Percentiles rank a stretch among this genome's conserved stretches.
Conservation (phyloP, 257 asterid genomes). For the Solanum paucissectum region DNA sequence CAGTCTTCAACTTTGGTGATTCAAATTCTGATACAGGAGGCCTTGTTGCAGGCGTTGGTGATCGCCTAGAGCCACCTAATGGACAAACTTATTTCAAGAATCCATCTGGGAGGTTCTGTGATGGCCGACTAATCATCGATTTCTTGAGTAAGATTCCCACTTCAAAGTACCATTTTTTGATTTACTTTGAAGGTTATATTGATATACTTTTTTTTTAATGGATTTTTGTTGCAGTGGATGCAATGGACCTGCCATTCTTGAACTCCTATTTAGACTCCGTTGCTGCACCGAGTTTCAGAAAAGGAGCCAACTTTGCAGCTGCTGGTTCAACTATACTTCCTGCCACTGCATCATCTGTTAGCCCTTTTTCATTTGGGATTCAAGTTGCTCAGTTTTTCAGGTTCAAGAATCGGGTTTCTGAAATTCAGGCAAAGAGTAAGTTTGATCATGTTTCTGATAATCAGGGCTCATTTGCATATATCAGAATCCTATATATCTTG, state of each 20-base stretch:
- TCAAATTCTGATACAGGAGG: conserved; percentile 92
- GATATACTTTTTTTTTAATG: neutral
- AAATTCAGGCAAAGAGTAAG: conserved; percentile 49
- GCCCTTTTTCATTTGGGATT: conserved; percentile 70
- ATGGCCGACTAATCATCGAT: conserved; percentile 77
- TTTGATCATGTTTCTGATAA: neutral
- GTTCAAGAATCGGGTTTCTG: conserved; percentile 66
- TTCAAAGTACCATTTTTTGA: neutral
- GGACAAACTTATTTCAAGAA: conserved; percentile 75
- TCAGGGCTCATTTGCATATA: neutral
- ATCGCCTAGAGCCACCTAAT: conserved; percentile 59
- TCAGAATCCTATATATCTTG: neutral
- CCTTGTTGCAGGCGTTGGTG: conserved; percentile 62
- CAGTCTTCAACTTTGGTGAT: conserved; percentile 97
- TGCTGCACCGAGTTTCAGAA: conserved; percentile 56
- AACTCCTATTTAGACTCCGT: conserved; percentile 74
- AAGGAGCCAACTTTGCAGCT: conserved; percentile 85
- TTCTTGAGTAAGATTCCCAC: conserved; percentile 39
- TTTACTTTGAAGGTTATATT: neutral
- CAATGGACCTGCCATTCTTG: conserved; percentile 78
- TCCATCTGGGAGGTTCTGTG: conserved; percentile 86
- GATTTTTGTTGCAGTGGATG: conserved; percentile 56
- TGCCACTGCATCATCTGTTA: conserved; percentile 43
- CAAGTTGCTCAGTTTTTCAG: conserved; percentile 86
- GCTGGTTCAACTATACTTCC: conserved; percentile 70